Evolutionary conservation across 257 asterid genomes (phyloP).

Genomic region (Solanum dulcamara): DNA sequence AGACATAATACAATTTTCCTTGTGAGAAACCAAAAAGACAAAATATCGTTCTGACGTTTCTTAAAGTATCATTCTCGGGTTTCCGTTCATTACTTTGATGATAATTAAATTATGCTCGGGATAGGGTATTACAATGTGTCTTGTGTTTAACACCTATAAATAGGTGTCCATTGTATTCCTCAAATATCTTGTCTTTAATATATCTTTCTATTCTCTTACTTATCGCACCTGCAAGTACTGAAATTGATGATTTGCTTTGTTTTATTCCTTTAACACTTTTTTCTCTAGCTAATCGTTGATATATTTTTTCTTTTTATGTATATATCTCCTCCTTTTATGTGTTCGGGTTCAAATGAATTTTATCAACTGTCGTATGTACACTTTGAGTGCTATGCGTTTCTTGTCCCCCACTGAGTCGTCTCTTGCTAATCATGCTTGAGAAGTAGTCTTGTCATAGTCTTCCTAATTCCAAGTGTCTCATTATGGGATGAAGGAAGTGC

Average conservation of each 20-base stretch:
- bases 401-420: not conserved
- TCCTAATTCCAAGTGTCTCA: not conserved
- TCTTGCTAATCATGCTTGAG: not conserved
- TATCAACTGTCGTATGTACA: not conserved
- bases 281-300: not conserved
- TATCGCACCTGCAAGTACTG: not conserved
- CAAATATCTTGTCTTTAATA: not conserved
- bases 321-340: not conserved
- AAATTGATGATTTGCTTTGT: not conserved
- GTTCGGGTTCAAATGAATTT: not conserved
- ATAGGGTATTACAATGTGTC: not conserved
- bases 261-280: not conserved
- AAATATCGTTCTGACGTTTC: not conserved
- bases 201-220: not conserved
- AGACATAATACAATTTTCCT: not conserved
- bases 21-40: not conserved
- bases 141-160: not conserved
- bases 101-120: not conserved
- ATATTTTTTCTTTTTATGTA: not conserved
- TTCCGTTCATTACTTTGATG: not conserved
- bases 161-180: not conserved
- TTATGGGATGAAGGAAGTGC: conserved; percentile 60
- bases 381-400: not conserved
- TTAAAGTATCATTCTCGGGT: not conserved
- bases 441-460: not conserved